Conservation (phyloP, 441 rosid genomes). For the Cnidoscolus chayamansa region DNA sequence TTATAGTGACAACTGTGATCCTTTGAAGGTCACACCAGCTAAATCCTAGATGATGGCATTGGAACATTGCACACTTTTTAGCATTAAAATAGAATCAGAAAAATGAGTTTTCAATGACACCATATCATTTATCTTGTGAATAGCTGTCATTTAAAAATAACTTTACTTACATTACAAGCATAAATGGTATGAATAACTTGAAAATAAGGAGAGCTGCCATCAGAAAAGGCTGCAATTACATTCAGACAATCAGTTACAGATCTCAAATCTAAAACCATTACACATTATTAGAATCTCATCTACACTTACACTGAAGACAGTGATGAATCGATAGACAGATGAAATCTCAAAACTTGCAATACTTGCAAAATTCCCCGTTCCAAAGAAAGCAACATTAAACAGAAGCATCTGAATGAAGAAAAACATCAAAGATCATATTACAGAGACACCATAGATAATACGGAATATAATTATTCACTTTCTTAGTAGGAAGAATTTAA, state of each 20-base stretch:
- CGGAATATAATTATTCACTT: background rate
- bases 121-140: background rate
- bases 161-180: slow-evolving; percentile 90
- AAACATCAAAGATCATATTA: slow-evolving; percentile 11
- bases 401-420: slow-evolving; percentile 66
- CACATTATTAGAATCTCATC: slow-evolving; percentile 1
- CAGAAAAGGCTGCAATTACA: slow-evolving; percentile 74
- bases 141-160: background rate
- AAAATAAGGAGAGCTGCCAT: slow-evolving; percentile 93
- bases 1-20: background rate
- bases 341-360: slow-evolving; percentile 99
- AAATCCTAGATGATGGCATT: background rate
- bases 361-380: slow-evolving; percentile 96
- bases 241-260: slow-evolving; percentile 3
- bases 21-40: background rate
- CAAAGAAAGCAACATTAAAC: slow-evolving; percentile 92
- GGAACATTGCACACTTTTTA: slow-evolving; percentile 13
- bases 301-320: slow-evolving; percentile 85
- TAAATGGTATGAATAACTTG: slow-evolving; percentile 94
- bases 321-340: slow-evolving; percentile 89
- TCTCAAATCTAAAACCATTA: slow-evolving; percentile 18
- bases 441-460: background rate
- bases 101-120: background rate
- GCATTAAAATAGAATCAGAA: slow-evolving; percentile 8
- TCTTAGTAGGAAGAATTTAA: background rate